These are phyloP conservation scores for Leccinum incarnatum DNA, from an alignment of 768 basidiomycete species.

Conservation along the genomic window DNA sequence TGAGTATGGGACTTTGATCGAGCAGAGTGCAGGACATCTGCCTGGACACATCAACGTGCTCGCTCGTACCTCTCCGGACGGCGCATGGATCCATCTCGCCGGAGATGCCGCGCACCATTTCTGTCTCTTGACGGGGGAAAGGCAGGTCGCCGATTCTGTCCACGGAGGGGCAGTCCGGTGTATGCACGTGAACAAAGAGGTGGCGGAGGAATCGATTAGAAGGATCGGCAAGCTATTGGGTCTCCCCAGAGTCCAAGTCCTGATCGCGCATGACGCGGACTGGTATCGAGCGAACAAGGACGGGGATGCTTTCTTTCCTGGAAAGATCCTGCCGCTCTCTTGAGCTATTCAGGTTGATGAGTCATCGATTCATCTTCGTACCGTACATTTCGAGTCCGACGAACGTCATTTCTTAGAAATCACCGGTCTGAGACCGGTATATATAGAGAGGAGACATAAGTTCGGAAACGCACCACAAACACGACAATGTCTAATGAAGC, in stretches of 20 bases:
- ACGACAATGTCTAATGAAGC: slow-evolving; percentile 1
- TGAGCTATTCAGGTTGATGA: not conserved
- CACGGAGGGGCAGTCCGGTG: slow-evolving; percentile 31
- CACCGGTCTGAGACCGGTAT: not conserved
- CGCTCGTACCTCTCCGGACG: slow-evolving; percentile 50
- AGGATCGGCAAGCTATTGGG: not conserved
- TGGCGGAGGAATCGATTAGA: not conserved
- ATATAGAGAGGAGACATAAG: no score
- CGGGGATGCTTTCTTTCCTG: not conserved
- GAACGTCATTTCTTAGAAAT: no score
- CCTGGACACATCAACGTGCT: slow-evolving; percentile 52
- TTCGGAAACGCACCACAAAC: not conserved
- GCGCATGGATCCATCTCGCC: slow-evolving; percentile 52
- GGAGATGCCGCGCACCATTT: slow-evolving; percentile 56
- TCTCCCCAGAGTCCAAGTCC: not conserved
- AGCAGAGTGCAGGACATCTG: slow-evolving; percentile 38
- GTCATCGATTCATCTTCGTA: not conserved
- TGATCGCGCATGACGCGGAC: not conserved
- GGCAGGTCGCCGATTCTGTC: slow-evolving; percentile 31
- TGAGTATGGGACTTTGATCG: not conserved
- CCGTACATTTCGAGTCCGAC: not conserved
- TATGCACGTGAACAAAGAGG: slow-evolving; percentile 44
- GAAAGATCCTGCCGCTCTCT: not conserved
- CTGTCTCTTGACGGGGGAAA: slow-evolving; percentile 43
- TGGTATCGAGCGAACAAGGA: not conserved